phyloP scores from a whole-genome alignment of 2,329 filamentous ascomycete species.

The Colletotrichum acutatum region DNA sequence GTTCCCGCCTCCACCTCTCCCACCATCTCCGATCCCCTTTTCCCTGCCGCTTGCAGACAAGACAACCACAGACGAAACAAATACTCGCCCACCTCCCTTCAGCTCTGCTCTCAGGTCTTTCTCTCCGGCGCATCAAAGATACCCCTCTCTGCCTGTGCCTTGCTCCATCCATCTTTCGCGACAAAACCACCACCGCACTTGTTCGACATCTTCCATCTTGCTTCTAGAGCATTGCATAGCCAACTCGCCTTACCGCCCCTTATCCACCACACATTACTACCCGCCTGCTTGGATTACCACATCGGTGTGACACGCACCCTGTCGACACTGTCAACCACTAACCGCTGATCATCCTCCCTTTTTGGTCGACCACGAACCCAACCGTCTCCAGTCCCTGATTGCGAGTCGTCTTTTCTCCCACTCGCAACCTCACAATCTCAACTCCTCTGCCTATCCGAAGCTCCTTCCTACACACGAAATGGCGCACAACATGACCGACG shows the following conservation, averaged over 20 bases:
- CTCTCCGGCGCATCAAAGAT: slow-evolving; percentile 2
- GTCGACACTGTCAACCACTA: slow-evolving; percentile 28
- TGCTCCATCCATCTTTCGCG: background rate
- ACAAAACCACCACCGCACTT: background rate
- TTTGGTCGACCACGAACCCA: slow-evolving; percentile 23
- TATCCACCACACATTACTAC: slow-evolving; percentile 8
- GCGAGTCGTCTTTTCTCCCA: slow-evolving; percentile 1
- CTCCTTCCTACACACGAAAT: slow-evolving; percentile 15
- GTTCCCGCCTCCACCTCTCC: slow-evolving; percentile 22
- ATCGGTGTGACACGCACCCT: slow-evolving; percentile 25
- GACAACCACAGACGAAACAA: slow-evolving; percentile 27
- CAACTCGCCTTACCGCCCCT: background rate
- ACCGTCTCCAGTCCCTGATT: slow-evolving; percentile 1
- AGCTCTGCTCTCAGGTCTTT: background rate
- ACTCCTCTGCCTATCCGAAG: background rate
- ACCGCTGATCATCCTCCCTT: slow-evolving; percentile 34
- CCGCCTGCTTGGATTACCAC: slow-evolving; percentile 3
- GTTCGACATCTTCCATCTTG: slow-evolving; percentile 10
- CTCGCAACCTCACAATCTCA: slow-evolving; percentile 2
- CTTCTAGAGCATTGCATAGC: slow-evolving; percentile 2
- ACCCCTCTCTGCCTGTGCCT: background rate
- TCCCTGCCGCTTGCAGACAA: slow-evolving; percentile 23
- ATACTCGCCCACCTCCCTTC: slow-evolving; percentile 11
- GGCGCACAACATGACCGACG: slow-evolving; percentile 62
- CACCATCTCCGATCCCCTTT: slow-evolving; percentile 24